Evolutionary conservation across 441 rosid genomes (phyloP), one percentile per base, ranked within the genome.

Genomic region (Monsonia emarginata): DNA sequence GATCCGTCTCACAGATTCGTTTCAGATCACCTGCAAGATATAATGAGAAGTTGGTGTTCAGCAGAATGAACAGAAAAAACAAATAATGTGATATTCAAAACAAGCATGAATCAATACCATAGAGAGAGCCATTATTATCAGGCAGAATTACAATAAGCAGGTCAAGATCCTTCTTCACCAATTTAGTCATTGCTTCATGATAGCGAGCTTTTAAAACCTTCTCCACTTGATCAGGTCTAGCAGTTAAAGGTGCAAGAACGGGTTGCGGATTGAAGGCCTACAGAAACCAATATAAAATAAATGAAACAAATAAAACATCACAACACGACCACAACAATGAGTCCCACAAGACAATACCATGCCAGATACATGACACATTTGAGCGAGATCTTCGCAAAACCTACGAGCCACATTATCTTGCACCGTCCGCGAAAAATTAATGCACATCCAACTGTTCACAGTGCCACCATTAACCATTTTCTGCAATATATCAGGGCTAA

Each of bases 401-500:
- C 88, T 95, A 3, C 85, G 88, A 42, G 95, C 97, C 68, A 85
- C 86, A 26, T 79, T 88, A 68, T 91, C 98, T 86, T 91, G 97
- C 58, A 94, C 95, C 27, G 85, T 91, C 28, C 91, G 82, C 50
- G 97, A 94, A 73, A 94, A 94, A 82, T 91, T 94, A 61, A 94
- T 88, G 75, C 98, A 94, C 1, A 90, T 88, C 98, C 98, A 94
- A 60, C 87, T 79, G 75, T 68, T 91, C 50, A 94, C 95, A 2
- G 93, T 89, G 90, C 85, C 86, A 58, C 97, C 98, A 44, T 94
- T 90, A 38, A 94, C 85, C 98, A 94, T 89, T 83, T 94, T 94
- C 97, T 86, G 78, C 38, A 66, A 59, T 26, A 67, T 46, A 46
- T 46, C 54, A 16, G 14, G 14, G 21, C 3, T 46, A 4, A 1